Base-by-base conservation (phyloP, 2,329 filamentous ascomycete species). In the Verruconis gallopava region DNA sequence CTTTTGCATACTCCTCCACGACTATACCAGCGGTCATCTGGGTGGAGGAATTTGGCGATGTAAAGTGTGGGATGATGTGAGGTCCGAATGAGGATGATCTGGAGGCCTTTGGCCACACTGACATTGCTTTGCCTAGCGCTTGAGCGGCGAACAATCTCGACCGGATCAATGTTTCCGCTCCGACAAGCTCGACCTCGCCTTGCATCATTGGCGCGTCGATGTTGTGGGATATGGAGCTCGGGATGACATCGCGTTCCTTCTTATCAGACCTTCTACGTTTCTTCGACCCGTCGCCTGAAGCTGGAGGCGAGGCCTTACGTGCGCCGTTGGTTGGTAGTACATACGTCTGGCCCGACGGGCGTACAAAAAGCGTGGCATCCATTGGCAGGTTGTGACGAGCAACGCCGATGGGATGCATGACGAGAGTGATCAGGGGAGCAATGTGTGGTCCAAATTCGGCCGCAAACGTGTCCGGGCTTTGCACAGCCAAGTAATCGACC, bases 191-290 rank as follows among this genome's bases (percentile, higher is more conserved):
- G 37, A 96, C 80, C 53, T 98, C 93, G 40, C 93, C 91, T 56
- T 89, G 84, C 68, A 98, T 86, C 81, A 98, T 95, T 51, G 93
- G 88, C 6, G 88, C 91, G 58, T 98, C 91, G 14, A 98, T 85
- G 58, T 98, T 94, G 60, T 98, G 91, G 5, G 54, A 17, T 33
- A 33, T 54, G 5, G 47, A 46, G 3, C 72, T 63, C 1, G 73
- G 64, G 1, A 73, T 65, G 20, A 50, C 46, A 37, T 53, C 52
- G 12, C 61, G 59, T 17, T 88, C 81, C 42, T 91, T 84, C 65
- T 93, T 93, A n/a, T 83, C 78, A 0, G 83, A 83, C 60, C 86
- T 93, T 46, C 86, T 78, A 22, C 86, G 75, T 49, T 85, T 79
- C 61, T 91, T 80, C 2, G 78, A 67, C 12, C 77, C 70, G 59